Conservation (phyloP, 139 green algal genomes). For the Tetradesmus lagerheimii region DNA sequence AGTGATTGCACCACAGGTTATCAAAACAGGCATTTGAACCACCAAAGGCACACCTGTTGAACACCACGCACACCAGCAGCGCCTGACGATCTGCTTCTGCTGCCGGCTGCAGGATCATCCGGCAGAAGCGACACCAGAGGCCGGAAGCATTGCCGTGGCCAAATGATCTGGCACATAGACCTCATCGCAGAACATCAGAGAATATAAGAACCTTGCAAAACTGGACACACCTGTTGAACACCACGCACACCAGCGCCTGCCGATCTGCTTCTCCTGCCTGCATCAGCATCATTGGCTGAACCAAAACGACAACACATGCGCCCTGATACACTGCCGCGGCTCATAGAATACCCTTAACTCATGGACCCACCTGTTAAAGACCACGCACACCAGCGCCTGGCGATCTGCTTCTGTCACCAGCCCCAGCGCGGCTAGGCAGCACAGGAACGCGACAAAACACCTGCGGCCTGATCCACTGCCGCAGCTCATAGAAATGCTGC, state of each 20-base stretch:
- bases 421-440: constrained; percentile 89
- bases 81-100: constrained; percentile 55
- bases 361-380: constrained; percentile 65
- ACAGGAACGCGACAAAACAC: constrained; percentile 89
- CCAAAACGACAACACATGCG: no score
- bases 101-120: constrained; percentile 87
- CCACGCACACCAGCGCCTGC: no score
- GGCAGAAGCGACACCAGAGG: no score
- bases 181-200: no score
- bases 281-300: no score
- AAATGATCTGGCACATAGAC: no score
- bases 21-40: no score
- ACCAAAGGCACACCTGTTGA: constrained; percentile 54
- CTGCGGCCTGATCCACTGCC: constrained; percentile 60
- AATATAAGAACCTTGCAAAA: no score
- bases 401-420: constrained; percentile 69
- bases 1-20: no score
- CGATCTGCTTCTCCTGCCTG: no score
- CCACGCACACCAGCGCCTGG: constrained; percentile 57
- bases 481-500: not conserved
- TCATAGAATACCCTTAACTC: not conserved
- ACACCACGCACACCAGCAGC: constrained; percentile 68
- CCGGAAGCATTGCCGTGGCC: no score
- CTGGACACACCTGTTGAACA: not conserved
- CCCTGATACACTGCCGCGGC: no score